Conservation (phyloP, 2,329 filamentous ascomycete species). For the Aspergillus thermomutatus region DNA sequence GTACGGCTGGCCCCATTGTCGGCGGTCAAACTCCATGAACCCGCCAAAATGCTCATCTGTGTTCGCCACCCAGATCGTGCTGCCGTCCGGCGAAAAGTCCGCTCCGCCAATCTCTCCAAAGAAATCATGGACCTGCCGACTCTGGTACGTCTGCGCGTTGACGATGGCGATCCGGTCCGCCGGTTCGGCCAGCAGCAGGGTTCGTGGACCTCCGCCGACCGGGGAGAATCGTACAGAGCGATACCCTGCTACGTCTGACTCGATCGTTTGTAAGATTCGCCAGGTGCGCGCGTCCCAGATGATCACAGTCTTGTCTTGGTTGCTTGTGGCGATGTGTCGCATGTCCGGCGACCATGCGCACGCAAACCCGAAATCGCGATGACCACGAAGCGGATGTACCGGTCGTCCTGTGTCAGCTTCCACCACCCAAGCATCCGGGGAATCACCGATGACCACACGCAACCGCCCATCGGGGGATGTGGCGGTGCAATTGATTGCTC, state of each 20-base stretch:
- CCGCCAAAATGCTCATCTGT: slow-evolving; percentile 43
- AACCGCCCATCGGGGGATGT: slow-evolving; percentile 43
- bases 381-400: slow-evolving; percentile 37
- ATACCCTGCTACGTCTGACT: slow-evolving; percentile 45
- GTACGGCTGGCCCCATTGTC: slow-evolving; percentile 35
- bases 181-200: slow-evolving; percentile 42
- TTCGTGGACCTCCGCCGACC: slow-evolving; percentile 42
- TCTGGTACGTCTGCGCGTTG: slow-evolving; percentile 42
- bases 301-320: slow-evolving; percentile 45
- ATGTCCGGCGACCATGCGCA: slow-evolving; percentile 48
- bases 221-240: slow-evolving; percentile 44
- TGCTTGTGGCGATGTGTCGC: slow-evolving; percentile 46
- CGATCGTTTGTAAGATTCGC: slow-evolving; percentile 37
- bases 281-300: slow-evolving; percentile 47
- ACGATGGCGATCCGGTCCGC: slow-evolving; percentile 45
- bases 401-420: slow-evolving; percentile 42
- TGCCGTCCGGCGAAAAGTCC: slow-evolving; percentile 41
- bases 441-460: slow-evolving; percentile 45
- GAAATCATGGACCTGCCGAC: slow-evolving; percentile 44
- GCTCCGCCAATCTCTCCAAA: slow-evolving; percentile 46
- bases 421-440: slow-evolving; percentile 39
- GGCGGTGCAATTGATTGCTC: slow-evolving; percentile 44
- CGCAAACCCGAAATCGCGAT: slow-evolving; percentile 45
- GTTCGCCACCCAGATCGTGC: slow-evolving; percentile 43
- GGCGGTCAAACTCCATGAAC: slow-evolving; percentile 43